phyloP scores from a whole-genome alignment of 768 basidiomycete genomes.

The Dictyophora rubrovolvata region DNA sequence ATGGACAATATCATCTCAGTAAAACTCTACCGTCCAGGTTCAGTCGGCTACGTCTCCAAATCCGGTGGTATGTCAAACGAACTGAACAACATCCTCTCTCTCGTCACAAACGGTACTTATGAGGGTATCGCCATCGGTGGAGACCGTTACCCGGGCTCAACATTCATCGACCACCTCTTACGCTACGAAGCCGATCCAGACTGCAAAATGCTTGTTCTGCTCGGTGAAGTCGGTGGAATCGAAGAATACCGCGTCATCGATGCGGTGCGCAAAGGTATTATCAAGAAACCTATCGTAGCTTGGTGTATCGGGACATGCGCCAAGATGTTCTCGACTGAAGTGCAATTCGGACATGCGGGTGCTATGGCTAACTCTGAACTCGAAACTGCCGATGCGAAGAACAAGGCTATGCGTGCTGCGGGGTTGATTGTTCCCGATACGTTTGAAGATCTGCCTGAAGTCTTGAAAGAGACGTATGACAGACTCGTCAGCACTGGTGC shows the following conservation, averaged over 20 bases:
- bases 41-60: slow-evolving; percentile 98
- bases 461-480: slow-evolving; percentile 79
- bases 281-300: slow-evolving; percentile 98
- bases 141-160: slow-evolving; percentile 96
- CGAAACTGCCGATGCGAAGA: slow-evolving; percentile 99
- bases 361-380: slow-evolving; percentile 95
- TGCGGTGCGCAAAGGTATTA: slow-evolving; percentile 84
- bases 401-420: slow-evolving; percentile 85
- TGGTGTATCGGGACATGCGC: slow-evolving; percentile 99
- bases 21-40: slow-evolving; percentile 95
- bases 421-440: slow-evolving; percentile 97
- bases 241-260: slow-evolving; percentile 99
- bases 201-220: slow-evolving; percentile 98
- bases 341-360: slow-evolving; percentile 98
- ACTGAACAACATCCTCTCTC: slow-evolving; percentile 97
- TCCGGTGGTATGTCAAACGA: slow-evolving; percentile 99
- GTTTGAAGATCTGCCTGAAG: slow-evolving; percentile 89
- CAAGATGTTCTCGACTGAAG: slow-evolving; percentile 99
- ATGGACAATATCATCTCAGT: slow-evolving; percentile 99
- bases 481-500: slow-evolving; percentile 58
- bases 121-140: slow-evolving; percentile 99
- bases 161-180: slow-evolving; percentile 97
- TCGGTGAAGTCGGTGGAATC: slow-evolving; percentile 97
- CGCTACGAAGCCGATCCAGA: slow-evolving; percentile 95
- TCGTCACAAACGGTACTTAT: slow-evolving; percentile 94